Base-by-base conservation (phyloP, 805 yeast genomes). In the Vanderwaltozyma yarrowii region DNA sequence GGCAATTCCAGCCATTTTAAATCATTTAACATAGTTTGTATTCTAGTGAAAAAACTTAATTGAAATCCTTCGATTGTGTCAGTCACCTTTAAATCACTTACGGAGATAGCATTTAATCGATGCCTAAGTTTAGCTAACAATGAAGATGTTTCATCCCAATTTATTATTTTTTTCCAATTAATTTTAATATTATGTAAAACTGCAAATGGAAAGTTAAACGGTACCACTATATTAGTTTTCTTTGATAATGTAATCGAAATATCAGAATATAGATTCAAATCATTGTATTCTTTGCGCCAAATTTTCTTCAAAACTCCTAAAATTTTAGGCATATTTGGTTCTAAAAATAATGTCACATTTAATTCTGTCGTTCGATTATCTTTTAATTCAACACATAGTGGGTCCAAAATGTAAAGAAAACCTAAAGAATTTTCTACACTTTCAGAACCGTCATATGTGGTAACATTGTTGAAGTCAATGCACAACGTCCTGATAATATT, bases 321-420 rank as follows among this genome's bases (percentile, higher is more conserved):
- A 7, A 54, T 37, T 24, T 49, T 52, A 18, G 45, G 45, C 41
- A 54, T 51, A 15, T 49, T 32, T 5, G 63, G 61, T 35, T 51
- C 49, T 3, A 57, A 35, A 3, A 52, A 32, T 2, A 57, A 18
- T 2, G 51, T 51, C 10, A 58, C 24, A 27, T 52, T 43, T 15
- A 56, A 27, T 5, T 46, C 41, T 3, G 54, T 50, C 2, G 43
- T 37, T 0, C 38, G 40, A 13, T 49, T 43, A 31, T 55, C 41
- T 9, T 32, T 43, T 17, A 58, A 26, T 36, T 49, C 49, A 5
- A 58, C 35, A 34, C 61, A 57, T 2, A 54, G 37, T 10, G 52
- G 48, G 10, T 49, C 42, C 12, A 40, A 36, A 11, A 56, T 36
- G 11, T 24, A 32, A 8, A 53, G 34, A 5, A 44, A 31, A 1